Evolutionary conservation across 768 basidiomycete species (phyloP), one percentile per base, ranked within the genome.

Genomic region (Agrocybe chaxingu): DNA sequence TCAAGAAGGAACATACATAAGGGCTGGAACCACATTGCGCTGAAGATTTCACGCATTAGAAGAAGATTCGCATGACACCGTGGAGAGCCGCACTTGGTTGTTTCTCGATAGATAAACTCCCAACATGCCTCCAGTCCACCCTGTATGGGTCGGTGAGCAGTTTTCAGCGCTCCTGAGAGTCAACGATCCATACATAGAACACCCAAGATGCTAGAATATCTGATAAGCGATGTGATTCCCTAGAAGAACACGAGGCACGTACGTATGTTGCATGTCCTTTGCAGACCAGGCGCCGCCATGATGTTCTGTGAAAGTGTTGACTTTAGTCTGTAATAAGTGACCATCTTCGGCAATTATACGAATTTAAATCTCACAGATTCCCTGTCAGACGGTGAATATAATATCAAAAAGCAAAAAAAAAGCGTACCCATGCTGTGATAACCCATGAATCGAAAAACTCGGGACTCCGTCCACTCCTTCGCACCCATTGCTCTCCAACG

Each of bases 211-310:
- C 87, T 90, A 48, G 2, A 51, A 47, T n/a, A 8, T 30, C 45
- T 5, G 3, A 33, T 45, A 35, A 47, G 32, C 9, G 10, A 32
- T 11, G 3, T 33, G 24, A 18, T 8, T 29, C 47, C 11, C 37
- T 7, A 29, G 34, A n/a, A 30, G 12, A 47, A n/a, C 7, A 40
- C 34, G 10, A 33, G 35, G 5, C 19, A 75, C 87, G 55, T 62
- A 91, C 84, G 91, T 92, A 66, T 96, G 93, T 60, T 95, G 92
- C 89, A 94, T 89, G 65, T 96, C 94, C 65, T 96, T 94, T 47
- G 86, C 87, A 2, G 84, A 87, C 94, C 94, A 96, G 0, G 59
- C 65, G 13, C 76, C 76, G 7, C 90, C 89, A 43, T 83, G 87
- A 63, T 97, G 93, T 61, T 93, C 90, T 0, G 93, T 95, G 63